phyloP scores from a whole-genome alignment of 768 basidiomycete genomes.

The Hortiboletus flavorubellus region DNA sequence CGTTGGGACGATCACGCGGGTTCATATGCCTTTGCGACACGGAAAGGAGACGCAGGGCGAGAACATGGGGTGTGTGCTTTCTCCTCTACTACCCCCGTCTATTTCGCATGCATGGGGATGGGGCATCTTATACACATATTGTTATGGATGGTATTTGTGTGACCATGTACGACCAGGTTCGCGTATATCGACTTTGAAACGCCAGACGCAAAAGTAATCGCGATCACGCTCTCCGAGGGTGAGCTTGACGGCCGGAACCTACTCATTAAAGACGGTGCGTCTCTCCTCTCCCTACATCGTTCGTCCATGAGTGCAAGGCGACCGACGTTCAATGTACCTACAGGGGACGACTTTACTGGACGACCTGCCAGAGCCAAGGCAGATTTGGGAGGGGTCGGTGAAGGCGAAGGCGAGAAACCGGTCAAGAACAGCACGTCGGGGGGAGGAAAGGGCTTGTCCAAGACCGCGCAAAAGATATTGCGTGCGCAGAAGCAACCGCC shows the following conservation, averaged over 20 bases:
- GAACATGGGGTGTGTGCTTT: conserved; percentile 69
- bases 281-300: neutral
- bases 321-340: neutral
- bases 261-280: conserved; percentile 88
- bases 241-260: conserved; percentile 81
- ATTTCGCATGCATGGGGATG: too few species aligned
- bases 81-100: neutral
- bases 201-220: conserved; percentile 65
- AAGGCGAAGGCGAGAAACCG: conserved; percentile 18
- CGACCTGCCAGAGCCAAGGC: conserved; percentile 48
- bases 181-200: conserved; percentile 95
- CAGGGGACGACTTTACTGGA: conserved; percentile 74
- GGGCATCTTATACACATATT: too few species aligned
- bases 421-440: conserved; percentile 30
- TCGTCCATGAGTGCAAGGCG: neutral
- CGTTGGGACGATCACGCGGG: conserved; percentile 70
- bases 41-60: conserved; percentile 53
- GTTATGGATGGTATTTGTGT: conserved; percentile 2
- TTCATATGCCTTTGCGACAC: conserved; percentile 83
- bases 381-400: conserved; percentile 1
- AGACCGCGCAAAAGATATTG: conserved; percentile 76
- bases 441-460: conserved; percentile 40
- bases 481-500: conserved; percentile 77
- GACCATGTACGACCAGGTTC: conserved; percentile 52
- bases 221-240: conserved; percentile 79